Evolutionary conservation across 202 grass and related monocot genomes (phyloP), one percentile per base, ranked within the genome.

Genomic region (Elaeis oleifera): DNA sequence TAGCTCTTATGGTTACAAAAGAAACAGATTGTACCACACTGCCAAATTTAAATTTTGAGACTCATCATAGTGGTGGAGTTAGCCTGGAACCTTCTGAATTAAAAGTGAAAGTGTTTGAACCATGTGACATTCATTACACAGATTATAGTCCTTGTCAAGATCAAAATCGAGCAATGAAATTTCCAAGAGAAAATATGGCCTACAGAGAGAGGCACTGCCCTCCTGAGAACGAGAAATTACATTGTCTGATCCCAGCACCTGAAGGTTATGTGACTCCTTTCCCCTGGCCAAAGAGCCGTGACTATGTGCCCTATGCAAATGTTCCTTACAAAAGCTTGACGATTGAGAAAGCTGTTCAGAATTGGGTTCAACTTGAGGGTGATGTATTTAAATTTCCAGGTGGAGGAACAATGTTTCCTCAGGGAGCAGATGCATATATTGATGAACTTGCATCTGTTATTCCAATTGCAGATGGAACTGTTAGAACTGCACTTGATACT

Each of bases 61-160:
- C 87, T 36, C 91, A 90, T 71, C 91, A 90, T 70, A 82, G 65
- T 60, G 49, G 61, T 67, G 74, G 18, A 49, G 70, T 69, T 69
- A 72, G 44, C 22, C 69, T 81, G 3, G 23, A 67, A 28, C 49
- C 53, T 19, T 6, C 23, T 51, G 58, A 63, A 59, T 83, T 70
- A 25, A 76, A 21, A 56, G 67, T 64, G 63, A 85, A 83, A 78
- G 60, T 73, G 36, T 85, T 90, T 65, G 61, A 78, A 72, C 84
- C 84, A 64, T 96, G 91, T 28, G 71, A 80, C 60, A 80, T 75
- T 50, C 70, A 32, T 21, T 85, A 85, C 82, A 78, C 63, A 15
- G 75, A 96, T 76, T 83, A 96, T 70, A 90, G 87, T 81, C 91
- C 90, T 63, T 95, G 90, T 65, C 86, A 87, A 28, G 90, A 95